Evolutionary conservation across 2,329 filamentous ascomycete genomes (phyloP).

Genomic region (Penicillium sp.): DNA sequence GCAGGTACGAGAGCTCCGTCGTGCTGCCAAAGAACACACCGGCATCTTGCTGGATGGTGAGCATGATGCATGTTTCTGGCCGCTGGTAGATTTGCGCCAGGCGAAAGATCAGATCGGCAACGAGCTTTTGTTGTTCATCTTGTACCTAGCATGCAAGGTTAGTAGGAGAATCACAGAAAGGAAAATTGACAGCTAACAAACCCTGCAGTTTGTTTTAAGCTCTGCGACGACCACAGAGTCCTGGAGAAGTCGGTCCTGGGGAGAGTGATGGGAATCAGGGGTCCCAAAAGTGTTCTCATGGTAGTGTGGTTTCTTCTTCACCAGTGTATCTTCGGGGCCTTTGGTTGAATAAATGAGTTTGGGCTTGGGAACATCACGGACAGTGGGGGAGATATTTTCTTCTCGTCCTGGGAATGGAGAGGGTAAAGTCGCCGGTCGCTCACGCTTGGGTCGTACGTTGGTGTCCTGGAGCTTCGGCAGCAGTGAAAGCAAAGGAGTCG

Average conservation of each 20-base stretch:
- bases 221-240: slow-evolving; percentile 64
- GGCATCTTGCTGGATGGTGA: slow-evolving; percentile 72
- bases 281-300: slow-evolving; percentile 42
- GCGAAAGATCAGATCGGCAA: slow-evolving; percentile 70
- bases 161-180: slow-evolving; percentile 8
- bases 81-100: slow-evolving; percentile 75
- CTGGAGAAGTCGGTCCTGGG: slow-evolving; percentile 51
- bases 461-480: slow-evolving; percentile 10
- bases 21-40: slow-evolving; percentile 74
- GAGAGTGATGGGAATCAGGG: slow-evolving; percentile 36
- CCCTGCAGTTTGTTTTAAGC: slow-evolving; percentile 64
- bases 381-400: slow-evolving; percentile 19
- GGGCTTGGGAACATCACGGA: slow-evolving; percentile 13
- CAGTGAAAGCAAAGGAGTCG: neutral
- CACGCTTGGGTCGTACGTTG: slow-evolving; percentile 15
- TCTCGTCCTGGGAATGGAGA: slow-evolving; percentile 23
- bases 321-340: slow-evolving; percentile 10
- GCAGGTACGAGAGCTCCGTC: slow-evolving; percentile 75
- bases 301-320: slow-evolving; percentile 21
- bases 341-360: slow-evolving; percentile 15
- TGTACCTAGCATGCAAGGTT: slow-evolving; percentile 52
- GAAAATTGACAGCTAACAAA: slow-evolving; percentile 39
- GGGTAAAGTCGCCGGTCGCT: slow-evolving; percentile 17
- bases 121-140: slow-evolving; percentile 71
- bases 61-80: slow-evolving; percentile 70